Conservation (phyloP, 257 asterid species). For the Fraxinus cuspidata region DNA sequence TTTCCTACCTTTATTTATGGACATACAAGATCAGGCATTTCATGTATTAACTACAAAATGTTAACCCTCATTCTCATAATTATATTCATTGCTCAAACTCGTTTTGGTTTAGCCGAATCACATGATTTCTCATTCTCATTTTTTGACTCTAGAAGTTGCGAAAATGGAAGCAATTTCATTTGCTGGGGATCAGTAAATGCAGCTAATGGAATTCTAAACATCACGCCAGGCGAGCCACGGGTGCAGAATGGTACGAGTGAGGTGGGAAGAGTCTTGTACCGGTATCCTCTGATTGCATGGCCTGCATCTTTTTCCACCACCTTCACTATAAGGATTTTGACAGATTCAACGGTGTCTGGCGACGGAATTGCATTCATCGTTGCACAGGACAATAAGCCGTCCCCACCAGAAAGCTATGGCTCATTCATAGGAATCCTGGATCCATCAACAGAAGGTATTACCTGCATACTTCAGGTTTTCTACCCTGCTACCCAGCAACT, state of each 20-base stretch:
- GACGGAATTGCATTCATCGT: conserved; percentile 69
- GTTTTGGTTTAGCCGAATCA: conserved; percentile 37
- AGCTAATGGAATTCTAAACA: conserved; percentile 41
- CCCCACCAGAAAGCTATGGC: conserved; percentile 62
- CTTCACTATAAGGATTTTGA: conserved; percentile 45
- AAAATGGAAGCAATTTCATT: conserved; percentile 34
- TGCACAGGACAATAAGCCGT: conserved; percentile 54
- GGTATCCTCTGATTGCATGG: conserved; percentile 52
- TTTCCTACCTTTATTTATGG: conserved; percentile 8
- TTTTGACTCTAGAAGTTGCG: conserved; percentile 48
- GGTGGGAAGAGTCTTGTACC: conserved; percentile 51
- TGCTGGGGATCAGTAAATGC: conserved; percentile 63
- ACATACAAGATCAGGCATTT: neutral
- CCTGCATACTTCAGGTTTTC: no score
- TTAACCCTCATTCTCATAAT: conserved; percentile 17
- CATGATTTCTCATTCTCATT: conserved; percentile 53
- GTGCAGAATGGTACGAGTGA: conserved; percentile 27
- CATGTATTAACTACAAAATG: conserved; percentile 33
- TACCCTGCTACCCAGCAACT: no score
- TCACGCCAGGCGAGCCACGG: conserved; percentile 39
- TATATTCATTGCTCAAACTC: conserved; percentile 37
- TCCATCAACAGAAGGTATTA: conserved; percentile 59
- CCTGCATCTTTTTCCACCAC: conserved; percentile 60
- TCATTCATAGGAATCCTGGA: conserved; percentile 70
- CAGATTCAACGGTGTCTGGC: conserved; percentile 48